These are phyloP conservation scores for Plasmodium billcollinsi DNA, from an alignment of 169 alveolate genomes.

Conservation along the genomic window DNA sequence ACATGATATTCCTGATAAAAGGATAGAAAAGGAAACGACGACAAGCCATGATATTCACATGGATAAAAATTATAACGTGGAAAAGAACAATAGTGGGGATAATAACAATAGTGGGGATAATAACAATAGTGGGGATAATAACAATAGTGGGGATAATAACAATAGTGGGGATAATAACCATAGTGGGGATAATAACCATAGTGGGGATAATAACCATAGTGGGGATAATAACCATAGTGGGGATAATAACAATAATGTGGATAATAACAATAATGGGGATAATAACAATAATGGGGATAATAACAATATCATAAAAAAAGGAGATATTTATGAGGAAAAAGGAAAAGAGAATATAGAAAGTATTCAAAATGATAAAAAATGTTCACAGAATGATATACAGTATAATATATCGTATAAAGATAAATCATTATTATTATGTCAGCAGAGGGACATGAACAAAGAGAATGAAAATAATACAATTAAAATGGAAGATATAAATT, in stretches of 20 bases:
- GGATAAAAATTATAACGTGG: background rate
- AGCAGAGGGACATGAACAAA: too few species aligned
- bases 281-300: background rate
- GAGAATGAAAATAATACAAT: too few species aligned
- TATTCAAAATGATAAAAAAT: too few species aligned
- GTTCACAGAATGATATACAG: too few species aligned
- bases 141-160: background rate
- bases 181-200: background rate
- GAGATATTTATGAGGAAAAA: background rate
- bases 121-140: background rate
- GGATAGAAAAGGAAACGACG: background rate
- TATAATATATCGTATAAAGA: too few species aligned
- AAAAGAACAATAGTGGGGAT: background rate
- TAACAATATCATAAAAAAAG: background rate
- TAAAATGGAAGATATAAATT: too few species aligned
- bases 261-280: background rate
- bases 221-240: background rate
- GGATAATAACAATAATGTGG: background rate
- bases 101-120: too few species aligned
- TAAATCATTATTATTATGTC: too few species aligned
- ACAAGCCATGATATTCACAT: background rate
- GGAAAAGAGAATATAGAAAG: background rate
- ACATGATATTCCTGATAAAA: background rate
- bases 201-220: background rate
- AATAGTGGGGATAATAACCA: background rate